These are phyloP conservation scores for Trapa bicornis DNA, from an alignment of 345 rosid genomes.

Conservation along the genomic window DNA sequence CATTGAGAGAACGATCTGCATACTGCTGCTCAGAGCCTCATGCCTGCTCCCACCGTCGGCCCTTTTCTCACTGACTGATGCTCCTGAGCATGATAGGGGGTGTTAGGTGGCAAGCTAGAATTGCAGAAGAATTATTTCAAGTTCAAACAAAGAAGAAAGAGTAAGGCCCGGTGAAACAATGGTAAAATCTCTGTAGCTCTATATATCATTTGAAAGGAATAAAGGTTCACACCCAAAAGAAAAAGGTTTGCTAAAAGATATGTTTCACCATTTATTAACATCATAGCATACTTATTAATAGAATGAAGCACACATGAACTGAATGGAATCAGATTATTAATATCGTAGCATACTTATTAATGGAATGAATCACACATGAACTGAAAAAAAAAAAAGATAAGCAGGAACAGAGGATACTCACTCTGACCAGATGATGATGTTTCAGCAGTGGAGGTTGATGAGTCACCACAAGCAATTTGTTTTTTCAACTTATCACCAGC, in stretches of 20 bases:
- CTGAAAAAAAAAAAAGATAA: not conserved
- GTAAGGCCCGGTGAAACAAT: not conserved
- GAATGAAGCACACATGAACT: too few relatives aligned
- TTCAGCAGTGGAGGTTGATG: conserved; percentile 75
- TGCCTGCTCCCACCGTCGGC: conserved; percentile 23
- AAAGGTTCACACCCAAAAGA: too few relatives aligned
- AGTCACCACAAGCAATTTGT: conserved; percentile 49
- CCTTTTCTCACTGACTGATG: conserved; percentile 53
- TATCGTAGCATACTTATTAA: not conserved
- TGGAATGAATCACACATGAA: not conserved
- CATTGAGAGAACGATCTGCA: conserved; percentile 76
- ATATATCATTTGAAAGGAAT: not conserved
- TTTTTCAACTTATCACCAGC: conserved; percentile 51
- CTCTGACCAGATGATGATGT: conserved; percentile 96
- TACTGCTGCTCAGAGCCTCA: conserved; percentile 49
- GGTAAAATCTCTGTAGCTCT: not conserved
- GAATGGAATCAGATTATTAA: not conserved
- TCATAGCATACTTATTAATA: too few relatives aligned
- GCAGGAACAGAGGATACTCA: conserved; percentile 26
- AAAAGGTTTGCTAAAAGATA: not conserved
- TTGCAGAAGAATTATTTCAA: not conserved
- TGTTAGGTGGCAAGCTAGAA: not conserved
- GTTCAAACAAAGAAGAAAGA: not conserved
- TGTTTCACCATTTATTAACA: too few relatives aligned
- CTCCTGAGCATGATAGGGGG: conserved; percentile 14